A percentile compares a stretch with the other conserved stretches of the same genome.
These are phyloP conservation scores for Tuber aestivum DNA, from an alignment of 495 filamentous ascomycete genomes.

Conservation along the genomic window DNA sequence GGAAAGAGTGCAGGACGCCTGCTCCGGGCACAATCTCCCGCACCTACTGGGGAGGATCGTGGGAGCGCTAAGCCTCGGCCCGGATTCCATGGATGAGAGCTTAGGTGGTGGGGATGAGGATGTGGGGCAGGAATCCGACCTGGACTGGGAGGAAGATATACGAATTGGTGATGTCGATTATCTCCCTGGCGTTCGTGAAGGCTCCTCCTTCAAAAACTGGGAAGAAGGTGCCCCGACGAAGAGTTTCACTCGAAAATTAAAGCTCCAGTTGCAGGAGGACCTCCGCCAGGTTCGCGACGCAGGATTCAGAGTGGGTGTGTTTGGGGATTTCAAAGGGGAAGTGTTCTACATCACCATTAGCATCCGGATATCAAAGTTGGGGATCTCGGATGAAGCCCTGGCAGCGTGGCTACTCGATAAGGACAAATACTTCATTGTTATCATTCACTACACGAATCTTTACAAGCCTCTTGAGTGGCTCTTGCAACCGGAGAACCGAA, in stretches of 20 bases:
- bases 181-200: conserved; percentile 23
- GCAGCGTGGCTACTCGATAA: conserved; percentile 67
- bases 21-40: background rate
- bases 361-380: conserved; percentile 61
- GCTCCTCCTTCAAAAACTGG: conserved; percentile 10
- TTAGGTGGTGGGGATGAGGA: conserved; percentile 39
- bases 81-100: conserved; percentile 5
- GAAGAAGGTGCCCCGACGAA: conserved; percentile 22
- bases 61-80: background rate
- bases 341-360: conserved; percentile 59
- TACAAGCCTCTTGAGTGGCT: conserved; percentile 57
- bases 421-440: conserved; percentile 66
- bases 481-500: conserved; percentile 33
- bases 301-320: conserved; percentile 68
- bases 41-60: background rate
- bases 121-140: conserved; percentile 43
- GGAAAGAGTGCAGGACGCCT: conserved; percentile 21
- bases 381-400: conserved; percentile 68
- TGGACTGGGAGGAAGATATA: conserved; percentile 44
- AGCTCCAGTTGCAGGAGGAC: conserved; percentile 53
- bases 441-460: conserved; percentile 59
- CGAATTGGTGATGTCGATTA: conserved; percentile 42
- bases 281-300: conserved; percentile 56
- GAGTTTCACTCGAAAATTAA: conserved; percentile 19
- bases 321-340: conserved; percentile 46